These are phyloP conservation scores for Silybum marianum DNA, from an alignment of 129 eudicot species.

Conservation along the genomic window DNA sequence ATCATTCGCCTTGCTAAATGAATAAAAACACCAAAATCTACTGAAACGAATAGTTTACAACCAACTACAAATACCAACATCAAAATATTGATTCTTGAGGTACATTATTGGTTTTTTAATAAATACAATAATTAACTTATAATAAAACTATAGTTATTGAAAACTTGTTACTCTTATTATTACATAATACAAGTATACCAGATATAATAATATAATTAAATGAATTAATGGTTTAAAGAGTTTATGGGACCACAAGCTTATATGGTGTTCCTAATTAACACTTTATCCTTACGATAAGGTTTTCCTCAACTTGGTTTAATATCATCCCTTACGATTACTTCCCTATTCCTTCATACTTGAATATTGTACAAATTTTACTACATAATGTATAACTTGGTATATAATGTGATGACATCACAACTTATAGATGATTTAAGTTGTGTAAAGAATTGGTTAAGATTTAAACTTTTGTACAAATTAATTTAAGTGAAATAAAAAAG, in stretches of 20 bases:
- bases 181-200: not conserved
- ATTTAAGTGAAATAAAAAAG: not conserved
- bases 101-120: not conserved
- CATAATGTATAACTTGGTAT: conserved; percentile 3
- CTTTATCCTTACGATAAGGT: conserved; percentile 10
- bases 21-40: not conserved
- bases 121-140: not conserved
- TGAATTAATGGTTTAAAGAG: conserved; percentile 4
- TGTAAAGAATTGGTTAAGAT: too few species aligned
- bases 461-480: not conserved
- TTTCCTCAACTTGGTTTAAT: not conserved
- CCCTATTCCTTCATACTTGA: not conserved
- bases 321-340: conserved; percentile 16
- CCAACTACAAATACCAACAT: not conserved
- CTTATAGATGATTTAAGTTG: not conserved
- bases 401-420: not conserved
- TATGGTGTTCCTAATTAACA: too few species aligned
- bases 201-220: not conserved
- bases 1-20: not conserved
- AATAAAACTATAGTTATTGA: not conserved
- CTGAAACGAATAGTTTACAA: not conserved
- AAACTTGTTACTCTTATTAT: not conserved
- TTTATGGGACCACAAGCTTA: conserved; percentile 28
- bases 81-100: not conserved
- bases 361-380: not conserved